Percentiles rank a stretch among this genome's conserved stretches.
These are phyloP conservation scores for Sporothrix pallida DNA, from an alignment of 2,329 filamentous ascomycete genomes.

Conservation along the genomic window DNA sequence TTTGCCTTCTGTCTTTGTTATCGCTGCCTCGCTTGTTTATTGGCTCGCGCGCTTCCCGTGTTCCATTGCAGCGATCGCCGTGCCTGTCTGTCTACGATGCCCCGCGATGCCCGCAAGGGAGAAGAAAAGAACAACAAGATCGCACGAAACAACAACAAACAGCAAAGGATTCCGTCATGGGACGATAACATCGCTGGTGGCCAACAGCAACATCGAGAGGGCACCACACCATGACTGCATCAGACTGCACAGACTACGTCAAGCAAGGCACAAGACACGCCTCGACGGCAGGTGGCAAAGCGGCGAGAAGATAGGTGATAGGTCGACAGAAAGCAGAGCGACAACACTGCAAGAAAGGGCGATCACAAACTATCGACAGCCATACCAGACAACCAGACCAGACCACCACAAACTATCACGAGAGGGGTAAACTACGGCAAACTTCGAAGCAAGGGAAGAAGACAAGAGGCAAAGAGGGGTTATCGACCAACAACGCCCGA, in stretches of 20 bases:
- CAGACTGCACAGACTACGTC: not conserved
- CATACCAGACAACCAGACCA: not conserved
- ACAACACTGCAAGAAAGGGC: not conserved
- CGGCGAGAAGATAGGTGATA: too few relatives aligned
- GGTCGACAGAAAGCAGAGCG: too few relatives aligned
- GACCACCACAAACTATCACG: not conserved
- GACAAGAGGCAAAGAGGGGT: not conserved
- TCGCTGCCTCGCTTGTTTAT: not conserved
- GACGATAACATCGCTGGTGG: not conserved
- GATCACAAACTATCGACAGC: not conserved
- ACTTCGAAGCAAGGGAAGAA: slow-evolving; percentile 11
- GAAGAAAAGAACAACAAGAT: not conserved
- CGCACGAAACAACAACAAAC: not conserved
- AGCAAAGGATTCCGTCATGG: not conserved
- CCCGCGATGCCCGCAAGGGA: not conserved
- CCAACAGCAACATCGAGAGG: not conserved
- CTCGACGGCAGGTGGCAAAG: not conserved
- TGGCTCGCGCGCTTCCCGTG: not conserved
- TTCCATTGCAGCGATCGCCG: slow-evolving; percentile 18
- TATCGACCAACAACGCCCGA: not conserved
- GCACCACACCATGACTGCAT: not conserved
- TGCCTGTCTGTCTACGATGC: not conserved
- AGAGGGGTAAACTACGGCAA: slow-evolving; percentile 12
- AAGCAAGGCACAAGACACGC: not conserved
- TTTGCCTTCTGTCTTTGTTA: not conserved